These are phyloP conservation scores for Chalciporus piperatus DNA, from an alignment of 768 basidiomycete species.

Conservation along the genomic window DNA sequence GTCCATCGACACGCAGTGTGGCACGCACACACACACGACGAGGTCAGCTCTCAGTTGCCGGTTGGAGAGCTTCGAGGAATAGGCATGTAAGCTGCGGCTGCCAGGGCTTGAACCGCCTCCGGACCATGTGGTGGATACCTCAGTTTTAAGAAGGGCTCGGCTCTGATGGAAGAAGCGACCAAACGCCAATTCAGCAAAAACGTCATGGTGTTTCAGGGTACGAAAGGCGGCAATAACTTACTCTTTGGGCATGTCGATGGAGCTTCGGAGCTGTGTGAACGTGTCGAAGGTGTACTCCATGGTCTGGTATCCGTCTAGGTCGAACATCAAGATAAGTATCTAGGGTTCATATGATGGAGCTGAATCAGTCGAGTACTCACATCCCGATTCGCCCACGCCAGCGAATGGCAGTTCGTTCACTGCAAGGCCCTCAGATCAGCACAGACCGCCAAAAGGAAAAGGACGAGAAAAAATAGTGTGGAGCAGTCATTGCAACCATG, in stretches of 20 bases:
- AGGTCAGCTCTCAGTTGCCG: neutral
- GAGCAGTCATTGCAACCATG: slow-evolving; percentile 9
- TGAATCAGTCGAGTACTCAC: slow-evolving; percentile 37
- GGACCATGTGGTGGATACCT: slow-evolving; percentile 25
- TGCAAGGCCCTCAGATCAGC: slow-evolving; percentile 9
- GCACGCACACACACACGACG: no score
- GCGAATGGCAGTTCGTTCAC: slow-evolving; percentile 47
- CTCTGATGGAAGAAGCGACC: slow-evolving; percentile 9
- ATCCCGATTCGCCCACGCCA: slow-evolving; percentile 62
- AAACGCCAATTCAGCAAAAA: slow-evolving; percentile 6
- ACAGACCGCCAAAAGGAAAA: neutral
- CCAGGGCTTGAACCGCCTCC: slow-evolving; percentile 16
- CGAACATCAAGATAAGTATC: neutral
- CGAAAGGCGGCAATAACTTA: slow-evolving; percentile 25
- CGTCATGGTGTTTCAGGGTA: neutral
- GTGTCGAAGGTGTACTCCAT: slow-evolving; percentile 53
- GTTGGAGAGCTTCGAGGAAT: slow-evolving; percentile 18
- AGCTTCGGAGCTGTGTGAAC: slow-evolving; percentile 49
- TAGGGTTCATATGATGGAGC: neutral
- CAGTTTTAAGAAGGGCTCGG: slow-evolving; percentile 17
- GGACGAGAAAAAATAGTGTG: neutral
- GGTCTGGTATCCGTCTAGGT: slow-evolving; percentile 51
- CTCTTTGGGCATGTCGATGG: slow-evolving; percentile 58
- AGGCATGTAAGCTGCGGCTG: neutral
- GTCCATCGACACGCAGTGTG: no score